Percentiles rank a stretch among this genome's conserved stretches.
phyloP scores from a whole-genome alignment of 2,329 filamentous ascomycete species.

The Mycosphaerelloides madeirae region DNA sequence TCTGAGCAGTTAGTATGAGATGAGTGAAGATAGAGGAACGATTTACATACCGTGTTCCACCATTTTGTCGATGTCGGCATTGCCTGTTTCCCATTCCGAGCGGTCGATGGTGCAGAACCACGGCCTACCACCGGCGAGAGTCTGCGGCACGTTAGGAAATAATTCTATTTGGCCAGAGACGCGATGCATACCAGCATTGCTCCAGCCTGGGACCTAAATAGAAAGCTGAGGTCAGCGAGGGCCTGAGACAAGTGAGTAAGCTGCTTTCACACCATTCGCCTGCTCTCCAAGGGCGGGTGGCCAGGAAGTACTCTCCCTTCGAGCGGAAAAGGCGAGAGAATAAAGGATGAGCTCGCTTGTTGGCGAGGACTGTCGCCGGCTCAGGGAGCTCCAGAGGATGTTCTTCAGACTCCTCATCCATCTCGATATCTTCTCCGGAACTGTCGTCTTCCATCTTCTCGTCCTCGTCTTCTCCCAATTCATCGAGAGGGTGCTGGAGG shows the following conservation, averaged over 20 bases:
- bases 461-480: slow-evolving; percentile 30
- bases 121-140: slow-evolving; percentile 53
- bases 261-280: too few species aligned
- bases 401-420: slow-evolving; percentile 33
- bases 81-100: slow-evolving; percentile 49
- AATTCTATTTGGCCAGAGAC: too few species aligned
- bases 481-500: slow-evolving; percentile 36
- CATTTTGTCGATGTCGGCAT: slow-evolving; percentile 44
- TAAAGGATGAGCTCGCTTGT: slow-evolving; percentile 51
- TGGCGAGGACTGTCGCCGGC: slow-evolving; percentile 45
- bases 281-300: slow-evolving; percentile 52
- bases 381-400: slow-evolving; percentile 31
- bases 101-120: slow-evolving; percentile 55
- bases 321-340: slow-evolving; percentile 57
- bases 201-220: slow-evolving; percentile 60
- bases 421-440: slow-evolving; percentile 31
- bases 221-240: too few species aligned
- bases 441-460: slow-evolving; percentile 21
- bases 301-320: slow-evolving; percentile 59
- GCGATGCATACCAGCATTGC: slow-evolving; percentile 48
- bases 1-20: slow-evolving; percentile 27
- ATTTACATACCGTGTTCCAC: slow-evolving; percentile 44
- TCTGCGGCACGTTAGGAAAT: slow-evolving; percentile 24
- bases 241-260: too few species aligned
- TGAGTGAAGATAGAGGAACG: too few species aligned